Percentiles rank a stretch among this genome's conserved stretches.
Evolutionary conservation across 2,329 filamentous ascomycete genomes (phyloP).

Genomic region (Mycosphaerella sp.): DNA sequence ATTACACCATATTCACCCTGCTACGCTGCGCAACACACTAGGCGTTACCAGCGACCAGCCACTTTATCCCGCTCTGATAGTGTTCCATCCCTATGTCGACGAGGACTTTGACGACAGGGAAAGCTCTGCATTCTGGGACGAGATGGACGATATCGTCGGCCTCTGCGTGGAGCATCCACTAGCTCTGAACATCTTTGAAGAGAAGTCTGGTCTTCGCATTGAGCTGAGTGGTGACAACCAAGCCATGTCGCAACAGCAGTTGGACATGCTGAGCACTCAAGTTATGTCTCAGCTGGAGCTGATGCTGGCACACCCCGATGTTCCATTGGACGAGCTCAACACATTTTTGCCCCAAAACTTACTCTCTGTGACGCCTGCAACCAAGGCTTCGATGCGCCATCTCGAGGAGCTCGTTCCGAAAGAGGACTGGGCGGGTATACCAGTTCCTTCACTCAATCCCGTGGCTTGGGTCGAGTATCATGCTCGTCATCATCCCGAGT

Average conservation of each 20-base stretch:
- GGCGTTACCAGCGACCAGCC: slow-evolving; percentile 6
- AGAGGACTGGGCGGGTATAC: background rate
- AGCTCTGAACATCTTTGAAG: slow-evolving; percentile 12
- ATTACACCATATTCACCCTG: background rate
- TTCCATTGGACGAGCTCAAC: slow-evolving; percentile 6
- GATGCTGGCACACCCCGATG: slow-evolving; percentile 4
- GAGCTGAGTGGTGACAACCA: slow-evolving; percentile 6
- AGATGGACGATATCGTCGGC: slow-evolving; percentile 6
- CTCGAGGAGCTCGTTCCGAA: background rate
- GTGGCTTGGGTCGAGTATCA: slow-evolving; percentile 11
- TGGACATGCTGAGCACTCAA: slow-evolving; percentile 3
- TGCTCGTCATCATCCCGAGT: slow-evolving; percentile 10
- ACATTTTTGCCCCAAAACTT: background rate
- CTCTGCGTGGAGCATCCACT: slow-evolving; percentile 12
- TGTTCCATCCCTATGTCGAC: slow-evolving; percentile 1
- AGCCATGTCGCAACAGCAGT: slow-evolving; percentile 1
- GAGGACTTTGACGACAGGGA: background rate
- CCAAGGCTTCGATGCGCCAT: background rate
- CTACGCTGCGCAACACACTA: slow-evolving; percentile 1
- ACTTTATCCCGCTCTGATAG: slow-evolving; percentile 7
- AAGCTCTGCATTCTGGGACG: slow-evolving; percentile 1
- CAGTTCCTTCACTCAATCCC: background rate
- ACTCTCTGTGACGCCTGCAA: background rate
- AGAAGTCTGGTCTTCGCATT: background rate
- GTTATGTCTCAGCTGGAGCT: slow-evolving; percentile 1